Evolutionary conservation across 371 early-diverging fungal genomes (phyloP).

Genomic region (Mucor lusitanicus): DNA sequence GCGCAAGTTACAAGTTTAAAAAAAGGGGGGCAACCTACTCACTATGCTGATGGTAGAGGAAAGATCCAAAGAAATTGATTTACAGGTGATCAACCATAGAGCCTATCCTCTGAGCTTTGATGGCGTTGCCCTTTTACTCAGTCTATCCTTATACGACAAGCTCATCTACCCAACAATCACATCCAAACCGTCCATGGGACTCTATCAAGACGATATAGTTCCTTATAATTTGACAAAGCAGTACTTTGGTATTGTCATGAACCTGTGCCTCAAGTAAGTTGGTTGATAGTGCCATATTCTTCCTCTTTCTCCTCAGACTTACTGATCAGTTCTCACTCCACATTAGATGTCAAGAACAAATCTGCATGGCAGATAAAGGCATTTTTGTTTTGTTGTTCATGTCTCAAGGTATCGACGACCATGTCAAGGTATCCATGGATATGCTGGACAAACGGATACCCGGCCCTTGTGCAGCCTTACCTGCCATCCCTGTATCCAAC

Average conservation of each 20-base stretch:
- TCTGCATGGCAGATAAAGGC: slow-evolving; percentile 13
- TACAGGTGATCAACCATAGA: slow-evolving; percentile 24
- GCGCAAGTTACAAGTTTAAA: background rate
- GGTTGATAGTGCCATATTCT: background rate
- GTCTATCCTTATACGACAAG: slow-evolving; percentile 14
- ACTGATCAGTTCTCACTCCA: background rate
- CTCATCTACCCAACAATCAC: background rate
- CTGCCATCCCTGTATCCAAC: background rate
- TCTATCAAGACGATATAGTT: background rate
- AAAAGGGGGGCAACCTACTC: too few species aligned
- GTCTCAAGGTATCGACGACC: slow-evolving; percentile 16
- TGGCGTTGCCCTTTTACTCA: slow-evolving; percentile 14
- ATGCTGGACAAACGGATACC: slow-evolving; percentile 12
- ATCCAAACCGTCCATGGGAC: background rate
- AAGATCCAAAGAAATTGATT: slow-evolving; percentile 7
- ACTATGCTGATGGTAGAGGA: slow-evolving; percentile 5
- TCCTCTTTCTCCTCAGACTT: background rate
- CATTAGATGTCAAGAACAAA: slow-evolving; percentile 1
- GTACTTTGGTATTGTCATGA: slow-evolving; percentile 14
- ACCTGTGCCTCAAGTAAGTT: slow-evolving; percentile 9
- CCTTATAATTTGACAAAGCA: slow-evolving; percentile 2
- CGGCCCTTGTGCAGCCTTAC: slow-evolving; percentile 7
- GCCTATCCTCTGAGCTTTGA: slow-evolving; percentile 14
- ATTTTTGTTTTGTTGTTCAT: slow-evolving; percentile 18
- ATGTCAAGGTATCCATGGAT: slow-evolving; percentile 1